Evolutionary conservation across 2,329 filamentous ascomycete species (phyloP).

Genomic region (Verticillium nubilum): DNA sequence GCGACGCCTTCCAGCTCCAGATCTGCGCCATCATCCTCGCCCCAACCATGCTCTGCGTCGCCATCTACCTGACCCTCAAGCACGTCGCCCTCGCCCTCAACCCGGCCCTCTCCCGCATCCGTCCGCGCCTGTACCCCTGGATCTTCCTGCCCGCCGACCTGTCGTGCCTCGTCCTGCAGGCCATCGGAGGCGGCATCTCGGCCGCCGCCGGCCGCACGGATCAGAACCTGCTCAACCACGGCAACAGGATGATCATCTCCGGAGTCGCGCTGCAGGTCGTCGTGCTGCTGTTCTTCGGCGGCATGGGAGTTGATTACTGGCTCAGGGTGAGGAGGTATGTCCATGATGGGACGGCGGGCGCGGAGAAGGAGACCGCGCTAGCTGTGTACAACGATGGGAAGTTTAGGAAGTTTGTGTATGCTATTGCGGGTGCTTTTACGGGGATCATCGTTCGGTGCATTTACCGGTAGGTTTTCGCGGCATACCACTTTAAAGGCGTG

Average conservation of each 20-base stretch:
- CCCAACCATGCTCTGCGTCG: slow-evolving; percentile 56
- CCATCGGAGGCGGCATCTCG: slow-evolving; percentile 51
- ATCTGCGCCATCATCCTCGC: slow-evolving; percentile 54
- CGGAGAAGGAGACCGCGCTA: slow-evolving; percentile 16
- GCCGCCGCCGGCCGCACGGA: slow-evolving; percentile 38
- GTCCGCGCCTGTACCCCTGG: slow-evolving; percentile 46
- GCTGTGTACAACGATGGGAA: slow-evolving; percentile 35
- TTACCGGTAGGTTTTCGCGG: slow-evolving; percentile 37
- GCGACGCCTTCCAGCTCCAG: slow-evolving; percentile 49
- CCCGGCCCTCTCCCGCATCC: slow-evolving; percentile 44
- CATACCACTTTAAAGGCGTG: not conserved
- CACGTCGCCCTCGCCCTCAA: slow-evolving; percentile 47
- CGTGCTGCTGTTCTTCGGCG: slow-evolving; percentile 41
- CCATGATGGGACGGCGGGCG: slow-evolving; percentile 15
- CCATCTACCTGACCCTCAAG: slow-evolving; percentile 60
- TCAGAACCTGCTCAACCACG: slow-evolving; percentile 31
- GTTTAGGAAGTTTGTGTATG: slow-evolving; percentile 38
- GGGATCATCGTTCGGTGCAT: slow-evolving; percentile 46
- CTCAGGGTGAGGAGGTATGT: slow-evolving; percentile 35
- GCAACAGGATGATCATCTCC: slow-evolving; percentile 48
- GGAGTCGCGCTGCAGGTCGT: slow-evolving; percentile 49
- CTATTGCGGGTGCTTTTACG: slow-evolving; percentile 37
- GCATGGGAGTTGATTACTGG: slow-evolving; percentile 38
- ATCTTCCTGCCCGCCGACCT: slow-evolving; percentile 57
- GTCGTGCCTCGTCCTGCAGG: slow-evolving; percentile 53